These are phyloP conservation scores for Metschnikowia similis DNA, from an alignment of 805 yeast genomes.

Conservation along the genomic window DNA sequence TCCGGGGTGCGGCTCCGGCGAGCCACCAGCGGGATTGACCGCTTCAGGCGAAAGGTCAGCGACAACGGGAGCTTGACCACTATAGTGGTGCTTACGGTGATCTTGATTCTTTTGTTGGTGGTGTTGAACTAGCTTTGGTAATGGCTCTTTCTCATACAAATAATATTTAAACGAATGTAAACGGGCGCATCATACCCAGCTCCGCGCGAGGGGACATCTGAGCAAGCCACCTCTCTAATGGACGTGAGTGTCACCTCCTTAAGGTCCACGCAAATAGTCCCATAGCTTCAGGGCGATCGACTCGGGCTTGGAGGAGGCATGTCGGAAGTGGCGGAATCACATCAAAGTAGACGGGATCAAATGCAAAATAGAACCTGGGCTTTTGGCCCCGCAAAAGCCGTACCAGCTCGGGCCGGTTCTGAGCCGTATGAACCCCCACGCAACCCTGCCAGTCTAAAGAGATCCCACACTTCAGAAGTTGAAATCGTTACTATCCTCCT, in stretches of 20 bases:
- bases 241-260: no score
- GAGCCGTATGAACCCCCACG: not conserved
- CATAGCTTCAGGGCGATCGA: no score
- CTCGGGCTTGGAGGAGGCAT: not conserved
- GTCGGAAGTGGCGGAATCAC: not conserved
- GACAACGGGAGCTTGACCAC: conserved; percentile 44
- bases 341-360: not conserved
- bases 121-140: conserved; percentile 28
- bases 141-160: not conserved
- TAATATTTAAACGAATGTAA: not conserved
- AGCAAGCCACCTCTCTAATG: no score
- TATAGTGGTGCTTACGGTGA: conserved; percentile 37
- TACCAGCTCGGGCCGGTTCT: not conserved
- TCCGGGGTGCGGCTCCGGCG: conserved; percentile 28
- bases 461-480: conserved; percentile 25
- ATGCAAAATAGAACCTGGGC: not conserved
- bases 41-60: conserved; percentile 29
- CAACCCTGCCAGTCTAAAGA: not conserved
- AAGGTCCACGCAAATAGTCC: no score
- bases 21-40: conserved; percentile 28
- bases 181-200: not conserved
- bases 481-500: conserved; percentile 43
- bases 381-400: not conserved
- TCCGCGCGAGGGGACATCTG: no score
- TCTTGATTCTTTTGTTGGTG: conserved; percentile 36